A percentile compares a stretch with the other conserved stretches of the same genome.
Evolutionary conservation across 306 rosid genomes (phyloP).

Genomic region (Cucumis hystrix): DNA sequence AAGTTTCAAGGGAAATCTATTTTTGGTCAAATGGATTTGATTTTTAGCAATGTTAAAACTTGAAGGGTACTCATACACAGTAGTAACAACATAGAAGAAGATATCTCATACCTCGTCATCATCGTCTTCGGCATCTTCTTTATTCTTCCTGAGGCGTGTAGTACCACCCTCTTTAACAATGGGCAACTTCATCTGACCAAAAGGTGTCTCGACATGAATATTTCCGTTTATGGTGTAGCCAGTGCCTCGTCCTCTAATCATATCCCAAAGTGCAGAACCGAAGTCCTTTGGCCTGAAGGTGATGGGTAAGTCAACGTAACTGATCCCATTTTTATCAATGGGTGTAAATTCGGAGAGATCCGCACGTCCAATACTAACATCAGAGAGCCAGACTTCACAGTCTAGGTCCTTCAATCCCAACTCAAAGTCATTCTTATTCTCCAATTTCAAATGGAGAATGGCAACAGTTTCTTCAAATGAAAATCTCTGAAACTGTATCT

Average conservation of each 20-base stretch:
- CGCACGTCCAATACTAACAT: slow-evolving; percentile 59
- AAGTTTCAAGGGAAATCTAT: background rate
- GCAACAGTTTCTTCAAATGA: slow-evolving; percentile 89
- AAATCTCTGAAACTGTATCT: slow-evolving; percentile 55
- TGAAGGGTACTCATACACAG: background rate
- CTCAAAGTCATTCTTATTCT: slow-evolving; percentile 89
- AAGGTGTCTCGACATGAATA: slow-evolving; percentile 78
- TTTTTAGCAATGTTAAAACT: background rate
- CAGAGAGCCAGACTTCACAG: slow-evolving; percentile 81
- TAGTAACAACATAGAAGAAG: background rate
- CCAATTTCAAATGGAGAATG: slow-evolving; percentile 71
- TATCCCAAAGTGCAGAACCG: slow-evolving; percentile 94
- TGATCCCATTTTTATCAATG: slow-evolving; percentile 45
- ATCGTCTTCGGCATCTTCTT: slow-evolving; percentile 47
- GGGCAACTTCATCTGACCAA: slow-evolving; percentile 87
- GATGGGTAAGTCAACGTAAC: slow-evolving; percentile 52
- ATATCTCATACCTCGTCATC: slow-evolving; percentile 49
- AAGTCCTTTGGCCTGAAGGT: slow-evolving; percentile 89
- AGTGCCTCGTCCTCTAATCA: slow-evolving; percentile 88
- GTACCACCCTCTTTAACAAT: slow-evolving; percentile 88
- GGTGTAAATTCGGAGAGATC: slow-evolving; percentile 55
- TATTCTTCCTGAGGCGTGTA: slow-evolving; percentile 70
- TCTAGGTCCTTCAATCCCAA: slow-evolving; percentile 60
- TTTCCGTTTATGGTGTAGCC: slow-evolving; percentile 75
- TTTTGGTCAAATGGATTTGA: background rate